Evolutionary conservation across 192 early-diverging fungal species (phyloP), one percentile per base, ranked within the genome.

Genomic region (Ambispora gerdemannii): DNA sequence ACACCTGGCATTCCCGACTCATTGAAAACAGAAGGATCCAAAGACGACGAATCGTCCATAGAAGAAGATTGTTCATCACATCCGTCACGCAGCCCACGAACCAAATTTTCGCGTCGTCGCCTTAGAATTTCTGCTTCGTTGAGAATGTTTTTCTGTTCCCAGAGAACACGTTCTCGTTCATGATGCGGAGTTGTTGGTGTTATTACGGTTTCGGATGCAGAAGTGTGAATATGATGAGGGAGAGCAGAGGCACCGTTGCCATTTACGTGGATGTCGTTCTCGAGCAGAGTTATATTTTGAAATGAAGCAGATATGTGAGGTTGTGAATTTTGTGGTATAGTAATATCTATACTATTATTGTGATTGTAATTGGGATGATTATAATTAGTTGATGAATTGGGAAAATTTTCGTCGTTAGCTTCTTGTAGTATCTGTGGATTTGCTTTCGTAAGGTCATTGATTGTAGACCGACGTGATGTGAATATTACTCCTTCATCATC

Each of bases 121-220:
- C 58, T 58, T 30, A 70, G 20, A 6, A 70, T 38, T 58, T 70
- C 51, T 30, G 49, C 13, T 43, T 70, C 67, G 28, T 35, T 25
- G 1, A 70, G 22, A 24, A 70, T 70, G 58, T 70, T 33, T 8
- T 43, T 15, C 30, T 70, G 53, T 36, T 70, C 67, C 67, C 67
- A 70, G 0, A 58, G 22, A 31, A 67, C 50, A 19, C 50, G 43
- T 15, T 67, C 65, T 10, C 27, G 28, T 38, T 70, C 67, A 19
- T 70, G 20, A 11, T 15, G 32, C 0, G 67, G 67, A 22, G 67
- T 19, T 2, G 58, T 7, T 30, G 67, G 67, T 34, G 67, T 19
- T 2, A 70, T 7, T 30, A 17, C n/a, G 35, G 20, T 24, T 28
- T 33, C 32, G 4, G 67, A 69, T 36, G 51, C 33, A 0, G 24